Evolutionary conservation across 2,329 filamentous ascomycete species (phyloP).

Genomic region (Aschersonia sp.): DNA sequence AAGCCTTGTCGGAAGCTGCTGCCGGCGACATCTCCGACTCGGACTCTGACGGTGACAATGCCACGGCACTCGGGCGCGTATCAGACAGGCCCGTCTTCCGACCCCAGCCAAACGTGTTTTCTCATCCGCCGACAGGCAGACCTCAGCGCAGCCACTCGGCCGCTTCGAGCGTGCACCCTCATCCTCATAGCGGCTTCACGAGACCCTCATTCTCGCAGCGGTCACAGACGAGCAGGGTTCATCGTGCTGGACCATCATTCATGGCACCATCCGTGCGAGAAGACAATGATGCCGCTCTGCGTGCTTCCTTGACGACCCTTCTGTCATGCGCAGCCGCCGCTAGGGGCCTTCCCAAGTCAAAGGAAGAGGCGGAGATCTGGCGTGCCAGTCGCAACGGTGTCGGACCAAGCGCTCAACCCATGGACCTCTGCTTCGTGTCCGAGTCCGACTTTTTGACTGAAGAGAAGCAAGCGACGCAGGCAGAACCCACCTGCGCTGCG

Average conservation of each 20-base stretch:
- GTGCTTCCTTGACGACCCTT: constrained; percentile 85
- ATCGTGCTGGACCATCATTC: constrained; percentile 40
- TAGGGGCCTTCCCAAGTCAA: constrained; percentile 58
- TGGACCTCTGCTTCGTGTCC: constrained; percentile 43
- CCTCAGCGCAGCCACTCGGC: constrained; percentile 34
- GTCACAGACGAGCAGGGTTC: constrained; percentile 29
- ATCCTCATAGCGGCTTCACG: constrained; percentile 34
- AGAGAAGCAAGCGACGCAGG: constrained; percentile 11
- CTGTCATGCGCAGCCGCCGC: constrained; percentile 91
- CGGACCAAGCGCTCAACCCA: constrained; percentile 34
- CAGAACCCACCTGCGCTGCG: constrained; percentile 8
- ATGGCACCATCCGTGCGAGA: constrained; percentile 64
- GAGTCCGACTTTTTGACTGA: constrained; percentile 41
- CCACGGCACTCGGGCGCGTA: constrained; percentile 59
- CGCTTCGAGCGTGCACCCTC: constrained; percentile 31
- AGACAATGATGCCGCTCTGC: constrained; percentile 84
- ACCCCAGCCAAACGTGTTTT: constrained; percentile 85
- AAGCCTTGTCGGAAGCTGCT: constrained; percentile 13
- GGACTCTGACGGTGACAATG: constrained; percentile 54
- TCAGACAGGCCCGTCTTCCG: constrained; percentile 49
- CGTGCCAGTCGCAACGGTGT: constrained; percentile 20
- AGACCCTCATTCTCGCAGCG: constrained; percentile 34
- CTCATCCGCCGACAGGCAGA: constrained; percentile 54
- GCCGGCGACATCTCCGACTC: constrained; percentile 29
- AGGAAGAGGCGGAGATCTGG: constrained; percentile 27